These are phyloP conservation scores for Torulaspora gathmanii DNA, from an alignment of 805 yeast species.

Conservation along the genomic window DNA sequence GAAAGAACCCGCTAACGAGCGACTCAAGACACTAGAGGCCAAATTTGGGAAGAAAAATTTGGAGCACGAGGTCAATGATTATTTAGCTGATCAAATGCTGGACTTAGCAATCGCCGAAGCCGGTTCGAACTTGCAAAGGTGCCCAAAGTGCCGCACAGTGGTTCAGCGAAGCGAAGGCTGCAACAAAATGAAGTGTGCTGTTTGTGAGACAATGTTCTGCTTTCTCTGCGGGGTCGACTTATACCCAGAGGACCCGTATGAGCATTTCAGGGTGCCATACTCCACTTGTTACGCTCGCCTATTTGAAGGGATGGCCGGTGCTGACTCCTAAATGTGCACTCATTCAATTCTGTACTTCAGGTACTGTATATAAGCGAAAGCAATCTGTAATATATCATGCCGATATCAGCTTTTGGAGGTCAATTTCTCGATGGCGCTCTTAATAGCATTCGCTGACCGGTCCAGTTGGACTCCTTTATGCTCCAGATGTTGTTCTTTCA, in stretches of 20 bases:
- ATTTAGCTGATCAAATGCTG: constrained; percentile 45
- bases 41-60: constrained; percentile 46
- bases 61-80: constrained; percentile 42
- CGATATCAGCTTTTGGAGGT: constrained; percentile 10
- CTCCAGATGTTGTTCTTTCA: constrained; percentile 25
- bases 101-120: constrained; percentile 41
- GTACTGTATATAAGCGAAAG: neutral
- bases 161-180: constrained; percentile 59
- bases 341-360: no score
- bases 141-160: constrained; percentile 50
- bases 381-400: neutral
- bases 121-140: constrained; percentile 42
- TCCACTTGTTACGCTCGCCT: constrained; percentile 47
- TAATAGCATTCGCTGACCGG: constrained; percentile 28
- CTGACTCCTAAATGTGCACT: constrained; percentile 12
- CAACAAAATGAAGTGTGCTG: constrained; percentile 54
- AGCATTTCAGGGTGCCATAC: constrained; percentile 43
- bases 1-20: constrained; percentile 28
- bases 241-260: constrained; percentile 43
- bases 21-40: constrained; percentile 35
- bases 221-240: constrained; percentile 48
- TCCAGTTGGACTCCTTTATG: constrained; percentile 23
- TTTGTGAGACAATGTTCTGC: constrained; percentile 49
- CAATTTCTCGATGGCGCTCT: constrained; percentile 25
- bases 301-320: constrained; percentile 49